Conservation (phyloP, 768 basidiomycete species). For the Zangia roseola region DNA sequence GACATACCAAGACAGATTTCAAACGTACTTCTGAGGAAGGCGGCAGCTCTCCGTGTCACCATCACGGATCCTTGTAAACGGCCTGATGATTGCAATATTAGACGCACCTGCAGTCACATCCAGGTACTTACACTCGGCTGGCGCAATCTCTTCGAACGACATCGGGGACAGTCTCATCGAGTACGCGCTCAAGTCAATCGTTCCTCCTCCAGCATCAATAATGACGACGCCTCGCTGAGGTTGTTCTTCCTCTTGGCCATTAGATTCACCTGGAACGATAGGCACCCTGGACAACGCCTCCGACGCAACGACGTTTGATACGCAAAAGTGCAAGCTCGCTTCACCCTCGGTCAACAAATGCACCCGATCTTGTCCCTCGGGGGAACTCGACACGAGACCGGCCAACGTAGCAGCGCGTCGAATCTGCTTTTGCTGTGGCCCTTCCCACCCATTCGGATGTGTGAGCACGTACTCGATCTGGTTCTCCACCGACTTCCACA, state of each 20-base stretch:
- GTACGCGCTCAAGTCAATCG: constrained; percentile 43
- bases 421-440: constrained; percentile 55
- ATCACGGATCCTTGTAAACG: constrained; percentile 41
- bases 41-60: constrained; percentile 36
- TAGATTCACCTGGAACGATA: constrained; percentile 17
- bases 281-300: constrained; percentile 25
- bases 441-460: constrained; percentile 69
- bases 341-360: constrained; percentile 66
- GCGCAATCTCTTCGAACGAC: constrained; percentile 39
- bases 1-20: neutral
- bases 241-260: constrained; percentile 18
- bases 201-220: constrained; percentile 52
- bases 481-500: constrained; percentile 46
- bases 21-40: constrained; percentile 27
- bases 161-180: constrained; percentile 39
- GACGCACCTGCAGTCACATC: neutral
- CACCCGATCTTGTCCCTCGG: constrained; percentile 41
- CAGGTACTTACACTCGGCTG: constrained; percentile 32
- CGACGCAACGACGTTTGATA: constrained; percentile 44
- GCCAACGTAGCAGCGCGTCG: constrained; percentile 51
- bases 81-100: constrained; percentile 26
- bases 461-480: constrained; percentile 52
- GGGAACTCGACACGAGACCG: constrained; percentile 45
- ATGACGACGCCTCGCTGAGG: constrained; percentile 39
- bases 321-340: constrained; percentile 58